These are phyloP conservation scores for Cephaloascus albidus DNA, from an alignment of 805 yeast genomes.

Conservation along the genomic window DNA sequence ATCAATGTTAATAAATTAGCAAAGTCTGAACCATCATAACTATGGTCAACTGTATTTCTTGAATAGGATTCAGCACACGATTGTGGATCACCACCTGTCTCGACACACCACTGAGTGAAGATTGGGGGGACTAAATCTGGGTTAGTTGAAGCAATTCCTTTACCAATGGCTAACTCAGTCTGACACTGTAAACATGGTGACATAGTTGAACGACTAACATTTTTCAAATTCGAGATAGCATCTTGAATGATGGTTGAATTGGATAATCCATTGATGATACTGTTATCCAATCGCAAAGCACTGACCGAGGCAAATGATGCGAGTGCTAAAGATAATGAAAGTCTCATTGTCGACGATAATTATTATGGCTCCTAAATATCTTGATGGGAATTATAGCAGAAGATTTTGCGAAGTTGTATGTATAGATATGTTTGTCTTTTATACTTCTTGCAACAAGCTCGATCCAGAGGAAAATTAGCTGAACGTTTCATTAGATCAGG, in stretches of 20 bases:
- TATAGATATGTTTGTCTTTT: too few species aligned
- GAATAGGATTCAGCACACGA: slow-evolving; percentile 9
- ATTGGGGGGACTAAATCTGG: slow-evolving; percentile 32
- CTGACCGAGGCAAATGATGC: too few species aligned
- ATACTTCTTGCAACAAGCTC: too few species aligned
- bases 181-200: slow-evolving; percentile 24
- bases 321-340: too few species aligned
- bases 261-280: neutral
- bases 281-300: too few species aligned
- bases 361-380: too few species aligned
- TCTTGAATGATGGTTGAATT: neutral
- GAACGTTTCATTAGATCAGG: too few species aligned
- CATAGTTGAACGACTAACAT: slow-evolving; percentile 1
- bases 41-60: slow-evolving; percentile 2
- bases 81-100: slow-evolving; percentile 27
- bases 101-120: slow-evolving; percentile 34
- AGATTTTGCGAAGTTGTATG: too few species aligned
- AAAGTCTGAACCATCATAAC: slow-evolving; percentile 19
- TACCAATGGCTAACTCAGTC: slow-evolving; percentile 23
- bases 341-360: too few species aligned
- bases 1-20: slow-evolving; percentile 40
- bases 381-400: too few species aligned
- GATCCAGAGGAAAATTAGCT: too few species aligned
- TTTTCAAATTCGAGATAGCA: neutral
- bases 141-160: slow-evolving; percentile 21